Conservation (phyloP, 805 yeast genomes). For the Zygoascus flipseniorum region DNA sequence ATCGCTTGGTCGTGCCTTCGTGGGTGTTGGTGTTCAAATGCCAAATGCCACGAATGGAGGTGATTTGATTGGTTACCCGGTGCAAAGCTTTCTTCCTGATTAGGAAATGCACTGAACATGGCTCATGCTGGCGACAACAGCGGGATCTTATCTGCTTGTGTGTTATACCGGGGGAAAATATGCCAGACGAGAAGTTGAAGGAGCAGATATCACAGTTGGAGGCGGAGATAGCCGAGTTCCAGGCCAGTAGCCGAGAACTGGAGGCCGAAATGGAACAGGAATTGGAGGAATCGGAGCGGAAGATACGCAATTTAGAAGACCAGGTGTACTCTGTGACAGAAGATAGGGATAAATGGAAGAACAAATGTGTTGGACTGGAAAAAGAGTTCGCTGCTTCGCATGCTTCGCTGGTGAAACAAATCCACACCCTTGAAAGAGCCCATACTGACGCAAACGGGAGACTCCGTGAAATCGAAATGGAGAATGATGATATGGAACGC, state of each 20-base stretch:
- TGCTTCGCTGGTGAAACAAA: slow-evolving; percentile 19
- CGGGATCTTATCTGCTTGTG: too few species aligned
- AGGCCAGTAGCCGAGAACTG: slow-evolving; percentile 35
- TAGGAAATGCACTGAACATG: too few species aligned
- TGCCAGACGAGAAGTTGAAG: neutral
- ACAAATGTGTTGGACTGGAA: slow-evolving; percentile 23
- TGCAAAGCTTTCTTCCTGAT: too few species aligned
- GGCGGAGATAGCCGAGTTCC: slow-evolving; percentile 36
- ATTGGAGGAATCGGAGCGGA: slow-evolving; percentile 28
- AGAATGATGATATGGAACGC: slow-evolving; percentile 38
- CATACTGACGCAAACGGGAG: slow-evolving; percentile 25
- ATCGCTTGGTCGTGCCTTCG: neutral
- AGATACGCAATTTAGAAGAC: slow-evolving; percentile 19
- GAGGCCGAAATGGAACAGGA: slow-evolving; percentile 40
- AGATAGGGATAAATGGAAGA: slow-evolving; percentile 25
- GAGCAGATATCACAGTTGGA: slow-evolving; percentile 35
- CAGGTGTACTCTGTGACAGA: slow-evolving; percentile 16
- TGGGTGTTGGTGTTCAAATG: neutral
- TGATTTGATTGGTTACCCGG: too few species aligned
- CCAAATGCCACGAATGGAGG: neutral
- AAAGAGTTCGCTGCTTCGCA: slow-evolving; percentile 22
- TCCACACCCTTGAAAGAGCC: slow-evolving; percentile 25
- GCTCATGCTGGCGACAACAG: too few species aligned
- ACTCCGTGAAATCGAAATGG: slow-evolving; percentile 35
- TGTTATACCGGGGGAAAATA: neutral